Evolutionary conservation across 2,329 filamentous ascomycete genomes (phyloP).

Genomic region (Sporothrix globosa): DNA sequence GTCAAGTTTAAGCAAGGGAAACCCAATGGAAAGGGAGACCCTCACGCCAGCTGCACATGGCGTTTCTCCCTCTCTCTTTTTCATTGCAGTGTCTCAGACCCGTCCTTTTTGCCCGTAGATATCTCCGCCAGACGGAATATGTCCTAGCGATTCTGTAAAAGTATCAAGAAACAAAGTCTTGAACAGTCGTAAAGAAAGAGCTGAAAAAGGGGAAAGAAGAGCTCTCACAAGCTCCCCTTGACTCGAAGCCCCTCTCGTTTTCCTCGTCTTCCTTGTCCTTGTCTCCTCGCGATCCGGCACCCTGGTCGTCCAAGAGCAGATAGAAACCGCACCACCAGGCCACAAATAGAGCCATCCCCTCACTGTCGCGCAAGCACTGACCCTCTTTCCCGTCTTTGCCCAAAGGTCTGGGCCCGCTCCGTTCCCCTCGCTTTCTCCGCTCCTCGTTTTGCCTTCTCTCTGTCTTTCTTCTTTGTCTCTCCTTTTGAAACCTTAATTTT

Average conservation of each 20-base stretch:
- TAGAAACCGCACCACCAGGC: not conserved
- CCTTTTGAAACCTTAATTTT: constrained; percentile 3
- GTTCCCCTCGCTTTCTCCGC: constrained; percentile 8
- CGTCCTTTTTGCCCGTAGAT: not conserved
- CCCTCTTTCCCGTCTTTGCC: not conserved
- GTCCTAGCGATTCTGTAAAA: not conserved
- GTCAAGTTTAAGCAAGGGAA: not conserved
- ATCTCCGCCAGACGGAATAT: not conserved
- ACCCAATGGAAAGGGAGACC: not conserved
- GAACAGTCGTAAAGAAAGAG: not conserved
- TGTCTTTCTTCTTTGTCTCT: not conserved
- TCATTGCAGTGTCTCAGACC: not conserved
- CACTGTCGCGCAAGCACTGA: constrained; percentile 21
- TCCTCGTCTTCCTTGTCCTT: not conserved
- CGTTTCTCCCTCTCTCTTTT: not conserved
- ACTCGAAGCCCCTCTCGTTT: not conserved
- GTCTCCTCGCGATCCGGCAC: constrained; percentile 18
- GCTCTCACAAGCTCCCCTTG: not conserved
- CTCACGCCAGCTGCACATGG: not conserved
- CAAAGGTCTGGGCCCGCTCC: not conserved
- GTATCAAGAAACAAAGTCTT: not conserved
- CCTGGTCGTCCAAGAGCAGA: not conserved
- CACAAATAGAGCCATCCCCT: not conserved
- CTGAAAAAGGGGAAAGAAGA: not conserved
- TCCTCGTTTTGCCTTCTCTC: not conserved